Conservation (phyloP, 164 flowering plant genomes). For the Liquidambar formosana region DNA sequence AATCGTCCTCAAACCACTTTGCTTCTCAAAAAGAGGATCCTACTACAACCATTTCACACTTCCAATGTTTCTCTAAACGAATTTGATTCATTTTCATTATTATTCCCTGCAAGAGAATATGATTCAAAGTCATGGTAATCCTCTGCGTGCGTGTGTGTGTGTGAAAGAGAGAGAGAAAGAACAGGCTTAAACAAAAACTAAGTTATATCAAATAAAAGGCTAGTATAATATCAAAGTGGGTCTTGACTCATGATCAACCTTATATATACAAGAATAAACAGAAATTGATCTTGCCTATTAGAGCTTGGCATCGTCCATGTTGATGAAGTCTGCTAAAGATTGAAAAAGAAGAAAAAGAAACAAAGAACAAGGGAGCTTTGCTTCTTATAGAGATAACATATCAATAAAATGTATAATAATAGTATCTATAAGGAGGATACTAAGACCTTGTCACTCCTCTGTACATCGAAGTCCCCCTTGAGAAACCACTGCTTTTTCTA, state of each 20-base stretch:
- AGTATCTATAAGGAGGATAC: not conserved
- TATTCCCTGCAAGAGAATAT: conserved; percentile 6
- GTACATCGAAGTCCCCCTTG: conserved; percentile 74
- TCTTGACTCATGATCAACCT: not conserved
- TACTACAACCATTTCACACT: too few species aligned
- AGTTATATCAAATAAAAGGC: not conserved
- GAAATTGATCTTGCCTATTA: conserved; percentile 61
- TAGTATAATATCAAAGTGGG: not conserved
- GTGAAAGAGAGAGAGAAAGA: too few species aligned
- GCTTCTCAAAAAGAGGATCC: too few species aligned
- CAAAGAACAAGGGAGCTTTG: not conserved
- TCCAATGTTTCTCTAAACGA: too few species aligned
- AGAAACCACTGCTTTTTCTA: conserved; percentile 80
- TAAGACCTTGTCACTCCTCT: conserved; percentile 75
- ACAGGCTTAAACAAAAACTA: conserved; percentile 20
- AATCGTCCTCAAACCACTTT: too few species aligned
- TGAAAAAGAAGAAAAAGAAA: conserved; percentile 6
- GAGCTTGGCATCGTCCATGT: conserved; percentile 78
- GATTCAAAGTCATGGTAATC: too few species aligned
- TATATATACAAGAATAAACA: too few species aligned
- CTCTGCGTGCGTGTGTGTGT: not conserved
- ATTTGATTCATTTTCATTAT: conserved; percentile 18
- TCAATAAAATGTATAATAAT: not conserved
- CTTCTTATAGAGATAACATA: not conserved
- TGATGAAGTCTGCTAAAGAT: conserved; percentile 59